Conservation (phyloP, 345 rosid genomes). For the Ceriops decandra region DNA sequence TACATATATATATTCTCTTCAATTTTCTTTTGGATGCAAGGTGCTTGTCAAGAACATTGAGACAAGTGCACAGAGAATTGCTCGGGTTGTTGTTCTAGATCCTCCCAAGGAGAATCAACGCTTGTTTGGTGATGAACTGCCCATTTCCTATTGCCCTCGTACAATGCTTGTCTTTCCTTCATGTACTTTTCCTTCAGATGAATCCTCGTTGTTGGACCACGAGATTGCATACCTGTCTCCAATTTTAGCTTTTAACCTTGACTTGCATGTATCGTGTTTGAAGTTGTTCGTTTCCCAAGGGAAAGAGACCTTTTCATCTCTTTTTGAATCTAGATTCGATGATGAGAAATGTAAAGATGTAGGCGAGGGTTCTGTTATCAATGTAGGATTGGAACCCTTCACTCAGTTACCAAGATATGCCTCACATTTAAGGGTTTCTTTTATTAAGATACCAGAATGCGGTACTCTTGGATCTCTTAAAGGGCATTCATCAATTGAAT, state of each 20-base stretch:
- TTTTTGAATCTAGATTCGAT: constrained; percentile 50
- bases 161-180: constrained; percentile 65
- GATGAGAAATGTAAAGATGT: constrained; percentile 29
- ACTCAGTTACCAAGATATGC: constrained; percentile 58
- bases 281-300: constrained; percentile 61
- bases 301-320: constrained; percentile 44
- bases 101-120: constrained; percentile 46
- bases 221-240: constrained; percentile 85
- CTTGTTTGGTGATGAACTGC: constrained; percentile 11
- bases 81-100: constrained; percentile 73
- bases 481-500: constrained; percentile 59
- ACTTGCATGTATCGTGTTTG: constrained; percentile 67
- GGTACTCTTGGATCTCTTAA: constrained; percentile 63
- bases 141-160: constrained; percentile 22
- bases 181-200: constrained; percentile 31
- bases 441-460: constrained; percentile 88
- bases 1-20: neutral
- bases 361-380: constrained; percentile 34
- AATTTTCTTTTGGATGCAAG: constrained; percentile 26
- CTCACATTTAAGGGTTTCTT: constrained; percentile 81
- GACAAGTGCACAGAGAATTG: constrained; percentile 46
- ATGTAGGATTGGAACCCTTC: constrained; percentile 54
- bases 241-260: constrained; percentile 74
- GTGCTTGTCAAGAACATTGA: constrained; percentile 60
- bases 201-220: constrained; percentile 22